Percentiles rank a stretch among this genome's conserved stretches.
These are phyloP conservation scores for Lenwebbia sp. DNA, from an alignment of 345 rosid species.

Conservation along the genomic window DNA sequence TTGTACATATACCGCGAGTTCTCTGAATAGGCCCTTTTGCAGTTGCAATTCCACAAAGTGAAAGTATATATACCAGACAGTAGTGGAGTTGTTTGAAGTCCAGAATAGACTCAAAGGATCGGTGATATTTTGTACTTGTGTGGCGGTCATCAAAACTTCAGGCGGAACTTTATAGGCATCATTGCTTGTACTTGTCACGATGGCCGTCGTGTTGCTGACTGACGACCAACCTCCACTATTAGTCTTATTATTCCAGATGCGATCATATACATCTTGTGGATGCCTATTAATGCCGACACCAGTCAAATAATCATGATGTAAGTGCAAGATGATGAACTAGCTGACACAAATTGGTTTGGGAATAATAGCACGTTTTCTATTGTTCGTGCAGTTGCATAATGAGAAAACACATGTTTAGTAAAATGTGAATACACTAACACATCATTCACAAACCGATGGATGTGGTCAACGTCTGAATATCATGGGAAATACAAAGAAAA, in stretches of 20 bases:
- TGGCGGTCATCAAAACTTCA: background rate
- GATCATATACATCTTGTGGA: background rate
- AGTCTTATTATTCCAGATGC: accelerated
- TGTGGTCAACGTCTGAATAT: background rate
- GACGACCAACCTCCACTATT: too few relatives aligned
- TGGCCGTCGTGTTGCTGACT: background rate
- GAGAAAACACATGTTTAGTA: background rate
- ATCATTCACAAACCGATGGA: background rate
- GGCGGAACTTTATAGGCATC: background rate
- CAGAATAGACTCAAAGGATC: accelerated
- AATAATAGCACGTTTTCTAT: background rate
- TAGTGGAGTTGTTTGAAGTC: background rate
- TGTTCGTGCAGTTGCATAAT: background rate
- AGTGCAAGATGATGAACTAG: background rate
- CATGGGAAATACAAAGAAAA: background rate
- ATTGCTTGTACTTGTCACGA: background rate
- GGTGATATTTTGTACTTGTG: background rate
- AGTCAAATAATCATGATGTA: background rate
- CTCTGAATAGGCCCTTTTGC: background rate
- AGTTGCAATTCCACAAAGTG: conserved; percentile 13
- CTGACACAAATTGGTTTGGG: background rate
- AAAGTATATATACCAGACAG: background rate
- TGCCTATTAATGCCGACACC: background rate
- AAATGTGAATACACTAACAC: background rate
- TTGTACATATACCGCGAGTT: background rate